phyloP scores from a whole-genome alignment of 2,329 filamentous ascomycete species.

The Aspergillus clavatus region DNA sequence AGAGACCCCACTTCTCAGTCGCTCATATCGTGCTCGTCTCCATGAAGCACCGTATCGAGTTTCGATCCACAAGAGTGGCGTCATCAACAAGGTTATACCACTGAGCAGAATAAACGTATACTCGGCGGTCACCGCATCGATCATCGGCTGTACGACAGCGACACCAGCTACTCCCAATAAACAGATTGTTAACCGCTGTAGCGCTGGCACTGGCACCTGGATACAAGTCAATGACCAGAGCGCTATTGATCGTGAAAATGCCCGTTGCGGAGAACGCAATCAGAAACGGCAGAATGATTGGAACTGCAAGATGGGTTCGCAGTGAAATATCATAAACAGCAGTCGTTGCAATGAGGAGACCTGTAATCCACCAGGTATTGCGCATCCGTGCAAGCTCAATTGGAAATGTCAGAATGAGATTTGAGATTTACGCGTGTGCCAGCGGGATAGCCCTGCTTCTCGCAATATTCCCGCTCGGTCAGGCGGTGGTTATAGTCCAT shows the following conservation, averaged over 20 bases:
- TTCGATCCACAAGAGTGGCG: constrained; percentile 23
- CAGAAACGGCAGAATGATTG: constrained; percentile 37
- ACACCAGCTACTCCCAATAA: constrained; percentile 34
- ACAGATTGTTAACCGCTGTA: constrained; percentile 36
- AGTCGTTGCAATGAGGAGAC: constrained; percentile 33
- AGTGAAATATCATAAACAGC: constrained; percentile 13
- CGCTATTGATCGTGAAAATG: constrained; percentile 33
- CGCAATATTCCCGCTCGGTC: too few relatives aligned
- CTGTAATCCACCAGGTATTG: constrained; percentile 34
- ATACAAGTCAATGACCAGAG: constrained; percentile 37
- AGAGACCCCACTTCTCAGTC: too few relatives aligned
- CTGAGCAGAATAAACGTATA: constrained; percentile 25
- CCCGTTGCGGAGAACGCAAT: constrained; percentile 33
- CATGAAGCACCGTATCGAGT: constrained; percentile 25
- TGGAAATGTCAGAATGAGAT: too few relatives aligned
- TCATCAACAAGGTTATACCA: constrained; percentile 23
- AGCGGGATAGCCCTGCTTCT: too few relatives aligned
- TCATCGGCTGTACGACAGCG: constrained; percentile 28
- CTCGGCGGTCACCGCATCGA: constrained; percentile 28
- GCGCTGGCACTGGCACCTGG: constrained; percentile 32
- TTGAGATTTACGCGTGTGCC: too few relatives aligned
- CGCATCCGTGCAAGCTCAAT: constrained; percentile 19
- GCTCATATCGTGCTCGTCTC: constrained; percentile 24
- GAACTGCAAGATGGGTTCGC: constrained; percentile 31
- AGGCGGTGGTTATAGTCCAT: too few relatives aligned